Evolutionary conservation across 192 early-diverging fungal species (phyloP), one percentile per base, ranked within the genome.

Genomic region (Geranomyces michiganensis): DNA sequence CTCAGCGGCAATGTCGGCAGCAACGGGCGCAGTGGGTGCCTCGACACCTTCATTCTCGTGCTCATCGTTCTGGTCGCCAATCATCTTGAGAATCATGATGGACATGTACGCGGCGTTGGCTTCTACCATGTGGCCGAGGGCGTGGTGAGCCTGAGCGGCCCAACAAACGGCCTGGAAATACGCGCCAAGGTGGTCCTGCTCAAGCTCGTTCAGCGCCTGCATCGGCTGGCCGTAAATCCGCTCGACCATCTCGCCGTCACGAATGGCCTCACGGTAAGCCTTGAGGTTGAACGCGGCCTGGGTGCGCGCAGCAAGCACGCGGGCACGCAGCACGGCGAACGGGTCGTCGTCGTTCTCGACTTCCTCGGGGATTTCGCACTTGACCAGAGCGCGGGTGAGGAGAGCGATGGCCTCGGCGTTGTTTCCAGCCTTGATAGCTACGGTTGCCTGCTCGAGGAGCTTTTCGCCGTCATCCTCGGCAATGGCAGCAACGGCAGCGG

Each of bases 61-160:
- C 22, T 68, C 66, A 0, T 15, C 66, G 30, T 24, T 49, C 33
- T 70, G 68, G 1, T 70, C 56, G 5, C 9, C 55, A 27, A 70
- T 70, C 68, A 72, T 72, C 31, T 72, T 49, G 61, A 72, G 70
- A 53, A 72, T 27, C 70, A 72, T 65, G 70, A 72, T 72, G 62
- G 60, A 46, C 62, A 72, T 49, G 62, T 64, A 72, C 4, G 47
- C 62, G 0, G 70, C 13, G 31, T 47, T 45, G 41, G 70, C 60
- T 0, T 51, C 30, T 7, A 55, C n/a, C 14, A 17, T 8, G 70
- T 72, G 49, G 41, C 70, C 70, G 22, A 65, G 49, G 1, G 60
- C 62, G 14, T 53, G 27, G 70, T 72, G 15, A 27, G 62, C 60
- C 47, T 72, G 26, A 17, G 70, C 70, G 10, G 60, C 51, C 30